Base-by-base conservation (phyloP, 1,284 basidiomycete species). In the Macrocystidia cucumis region DNA sequence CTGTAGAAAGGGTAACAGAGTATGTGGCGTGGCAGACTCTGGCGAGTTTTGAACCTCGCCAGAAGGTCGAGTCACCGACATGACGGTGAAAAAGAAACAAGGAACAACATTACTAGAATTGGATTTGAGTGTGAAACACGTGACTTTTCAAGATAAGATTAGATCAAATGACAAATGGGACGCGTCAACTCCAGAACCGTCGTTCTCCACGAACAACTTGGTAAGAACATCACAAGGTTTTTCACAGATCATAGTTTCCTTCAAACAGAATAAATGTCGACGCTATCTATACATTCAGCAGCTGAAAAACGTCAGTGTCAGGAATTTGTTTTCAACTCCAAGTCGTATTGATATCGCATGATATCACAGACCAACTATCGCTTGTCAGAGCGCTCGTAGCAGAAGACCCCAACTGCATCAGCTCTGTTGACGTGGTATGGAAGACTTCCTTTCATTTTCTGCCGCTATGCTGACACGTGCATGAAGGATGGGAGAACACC, bases 401-500 rank as follows among this genome's bases (percentile, higher is more conserved):
- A 18, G 81, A 88, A 51, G 73, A 89, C 50, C 67, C 82, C 2
- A 69, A 67, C 40, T 61, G 76, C 19, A 65, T 88, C 25, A 77
- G 90, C 53, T 62, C 78, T 1, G 59, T 69, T 9, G 90, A 93
- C 55, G 70, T 56, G 42, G 88, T 90, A 56, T 40, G 70, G 26
- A 33, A 32, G 16, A 9, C 13, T 9, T 37, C 38, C 11, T 35
- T 24, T n/a, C 18, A 11, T 22, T 9, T 1, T 20, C 13, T 36
- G 35, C 22, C 31, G 17, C 35, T 22, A n/a, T n/a, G n/a, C n/a
- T n/a, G n/a, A n/a, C n/a, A 43, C 35, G 9, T 36, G 9, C 43
- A 26, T 32, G 27, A 29, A 93, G 90, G 91, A 95, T 55, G 82
- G 74, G n/a, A 67, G 91, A 19, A 91, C 91, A 1, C 76, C 91